Evolutionary conservation across 2,329 filamentous ascomycete species (phyloP).

Genomic region (Aspergillus chevalieri): DNA sequence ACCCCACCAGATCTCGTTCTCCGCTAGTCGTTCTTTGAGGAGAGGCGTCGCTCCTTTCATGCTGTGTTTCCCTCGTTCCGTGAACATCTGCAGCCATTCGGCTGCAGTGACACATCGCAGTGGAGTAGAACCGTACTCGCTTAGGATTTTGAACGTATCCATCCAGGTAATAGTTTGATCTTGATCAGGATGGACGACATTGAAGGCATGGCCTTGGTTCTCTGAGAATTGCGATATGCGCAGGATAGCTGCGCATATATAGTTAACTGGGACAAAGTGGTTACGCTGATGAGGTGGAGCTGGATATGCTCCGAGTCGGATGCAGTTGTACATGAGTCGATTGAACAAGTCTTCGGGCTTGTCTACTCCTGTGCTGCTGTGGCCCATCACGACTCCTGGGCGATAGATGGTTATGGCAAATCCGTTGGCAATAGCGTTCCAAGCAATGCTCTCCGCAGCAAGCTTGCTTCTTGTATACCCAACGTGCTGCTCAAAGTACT

Average conservation of each 20-base stretch:
- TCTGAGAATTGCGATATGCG: constrained; percentile 5
- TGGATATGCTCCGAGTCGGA: constrained; percentile 11
- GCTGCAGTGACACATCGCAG: not conserved
- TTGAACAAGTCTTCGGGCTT: constrained; percentile 13
- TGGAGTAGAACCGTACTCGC: not conserved
- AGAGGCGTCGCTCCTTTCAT: constrained; percentile 1
- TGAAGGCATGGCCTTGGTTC: constrained; percentile 13
- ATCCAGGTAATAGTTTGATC: too few species aligned
- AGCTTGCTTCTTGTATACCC: constrained; percentile 17
- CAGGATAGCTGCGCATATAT: constrained; percentile 9
- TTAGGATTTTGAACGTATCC: not conserved
- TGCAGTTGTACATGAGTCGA: constrained; percentile 12
- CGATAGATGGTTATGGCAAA: constrained; percentile 15
- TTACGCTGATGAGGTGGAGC: constrained; percentile 4
- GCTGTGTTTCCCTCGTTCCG: not conserved
- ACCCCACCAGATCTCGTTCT: constrained; percentile 4
- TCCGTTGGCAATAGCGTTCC: constrained; percentile 11
- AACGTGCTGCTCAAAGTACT: constrained; percentile 4
- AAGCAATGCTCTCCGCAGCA: constrained; percentile 13
- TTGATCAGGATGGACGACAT: constrained; percentile 5
- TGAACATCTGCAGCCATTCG: constrained; percentile 2
- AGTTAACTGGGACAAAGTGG: constrained; percentile 14
- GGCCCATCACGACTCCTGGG: constrained; percentile 11
- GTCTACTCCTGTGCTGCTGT: constrained; percentile 10
- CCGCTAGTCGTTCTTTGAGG: not conserved